A percentile compares a stretch with the other conserved stretches of the same genome.
These are phyloP conservation scores for Amanita phalloides DNA, from an alignment of 768 basidiomycete species.

Conservation along the genomic window DNA sequence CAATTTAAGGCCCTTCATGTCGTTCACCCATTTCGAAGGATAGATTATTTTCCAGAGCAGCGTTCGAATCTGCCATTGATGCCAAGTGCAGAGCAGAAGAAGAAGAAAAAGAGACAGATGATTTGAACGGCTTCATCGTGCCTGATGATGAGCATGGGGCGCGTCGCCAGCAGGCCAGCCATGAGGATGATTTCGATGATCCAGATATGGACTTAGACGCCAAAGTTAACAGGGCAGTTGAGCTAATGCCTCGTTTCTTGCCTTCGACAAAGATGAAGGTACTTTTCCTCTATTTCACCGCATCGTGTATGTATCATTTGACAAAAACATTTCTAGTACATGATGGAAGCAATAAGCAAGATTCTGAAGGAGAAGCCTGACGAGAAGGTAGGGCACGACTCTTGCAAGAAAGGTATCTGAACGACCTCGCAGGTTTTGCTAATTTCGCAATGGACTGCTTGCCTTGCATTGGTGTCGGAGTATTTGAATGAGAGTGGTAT, in stretches of 20 bases:
- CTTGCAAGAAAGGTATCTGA: background rate
- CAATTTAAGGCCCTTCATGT: slow-evolving; percentile 44
- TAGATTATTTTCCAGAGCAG: slow-evolving; percentile 40
- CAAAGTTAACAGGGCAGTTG: slow-evolving; percentile 24
- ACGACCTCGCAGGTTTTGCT: slow-evolving; percentile 52
- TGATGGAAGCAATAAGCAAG: slow-evolving; percentile 46
- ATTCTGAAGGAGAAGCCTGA: slow-evolving; percentile 38
- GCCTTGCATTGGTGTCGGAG: slow-evolving; percentile 50
- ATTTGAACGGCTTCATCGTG: slow-evolving; percentile 7
- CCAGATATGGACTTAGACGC: slow-evolving; percentile 21
- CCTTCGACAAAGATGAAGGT: slow-evolving; percentile 75
- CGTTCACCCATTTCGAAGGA: slow-evolving; percentile 35
- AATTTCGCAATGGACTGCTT: slow-evolving; percentile 63
- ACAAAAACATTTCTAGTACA: slow-evolving; percentile 22
- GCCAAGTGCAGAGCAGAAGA: slow-evolving; percentile 12
- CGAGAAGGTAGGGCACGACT: slow-evolving; percentile 35
- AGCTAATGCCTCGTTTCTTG: slow-evolving; percentile 42
- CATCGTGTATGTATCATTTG: background rate
- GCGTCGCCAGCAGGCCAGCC: slow-evolving; percentile 18
- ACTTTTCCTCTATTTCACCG: slow-evolving; percentile 7
- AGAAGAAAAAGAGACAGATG: slow-evolving; percentile 19
- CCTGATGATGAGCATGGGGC: slow-evolving; percentile 17
- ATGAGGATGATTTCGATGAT: slow-evolving; percentile 46
- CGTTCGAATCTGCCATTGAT: slow-evolving; percentile 50
- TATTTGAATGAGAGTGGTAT: slow-evolving; percentile 46